Conservation (phyloP, 208 protist genomes). For the Acanthamoeba quina region DNA sequence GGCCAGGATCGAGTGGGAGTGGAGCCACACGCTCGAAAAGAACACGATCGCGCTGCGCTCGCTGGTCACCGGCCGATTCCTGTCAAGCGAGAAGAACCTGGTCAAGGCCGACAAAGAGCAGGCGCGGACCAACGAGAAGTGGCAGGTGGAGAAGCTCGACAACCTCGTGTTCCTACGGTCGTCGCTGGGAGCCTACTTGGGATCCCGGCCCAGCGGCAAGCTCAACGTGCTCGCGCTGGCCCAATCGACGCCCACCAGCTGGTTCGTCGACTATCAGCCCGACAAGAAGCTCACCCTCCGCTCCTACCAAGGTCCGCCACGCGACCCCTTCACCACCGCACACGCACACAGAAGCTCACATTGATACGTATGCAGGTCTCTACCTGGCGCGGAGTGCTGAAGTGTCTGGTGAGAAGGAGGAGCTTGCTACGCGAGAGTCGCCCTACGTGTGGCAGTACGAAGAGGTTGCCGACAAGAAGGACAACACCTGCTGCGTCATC, state of each 20-base stretch:
- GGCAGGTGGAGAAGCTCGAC: constrained; percentile 14
- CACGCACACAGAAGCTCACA: background rate
- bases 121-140: background rate
- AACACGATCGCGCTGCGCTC: constrained; percentile 15
- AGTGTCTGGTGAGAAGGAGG: background rate
- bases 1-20: constrained; percentile 18
- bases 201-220: constrained; percentile 10
- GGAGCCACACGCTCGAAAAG: constrained; percentile 38
- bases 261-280: constrained; percentile 22
- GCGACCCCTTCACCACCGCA: background rate
- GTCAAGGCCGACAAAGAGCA: constrained; percentile 6
- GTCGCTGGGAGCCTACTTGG: background rate
- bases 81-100: constrained; percentile 1
- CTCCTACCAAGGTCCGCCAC: background rate
- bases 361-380: background rate
- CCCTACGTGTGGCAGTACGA: constrained; percentile 20
- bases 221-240: constrained; percentile 11
- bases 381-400: background rate
- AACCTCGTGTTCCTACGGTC: constrained; percentile 24
- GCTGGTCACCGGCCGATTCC: background rate
- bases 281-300: constrained; percentile 18
- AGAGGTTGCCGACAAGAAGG: background rate
- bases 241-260: constrained; percentile 18
- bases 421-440: background rate
- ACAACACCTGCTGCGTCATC: background rate